phyloP scores from a whole-genome alignment of 768 basidiomycete genomes.

The Lactifluus subvellereus region DNA sequence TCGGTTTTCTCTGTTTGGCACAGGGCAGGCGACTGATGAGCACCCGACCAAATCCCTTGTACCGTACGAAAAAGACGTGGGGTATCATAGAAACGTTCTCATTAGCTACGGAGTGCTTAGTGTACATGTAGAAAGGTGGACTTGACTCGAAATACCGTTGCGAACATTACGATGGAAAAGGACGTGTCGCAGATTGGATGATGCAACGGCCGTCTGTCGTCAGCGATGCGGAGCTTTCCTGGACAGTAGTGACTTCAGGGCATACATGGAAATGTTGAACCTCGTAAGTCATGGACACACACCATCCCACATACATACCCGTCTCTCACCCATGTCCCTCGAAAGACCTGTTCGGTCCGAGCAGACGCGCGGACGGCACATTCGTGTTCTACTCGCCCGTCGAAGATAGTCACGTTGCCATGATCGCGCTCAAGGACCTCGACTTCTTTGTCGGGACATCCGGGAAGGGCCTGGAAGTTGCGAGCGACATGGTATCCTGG shows the following conservation, averaged over 20 bases:
- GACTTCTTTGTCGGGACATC: constrained; percentile 29
- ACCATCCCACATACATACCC: no score
- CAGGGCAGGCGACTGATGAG: no score
- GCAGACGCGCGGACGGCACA: constrained; percentile 28
- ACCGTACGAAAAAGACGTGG: no score
- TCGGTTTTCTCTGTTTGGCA: no score
- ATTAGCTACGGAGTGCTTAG: neutral
- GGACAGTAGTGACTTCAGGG: constrained; percentile 36
- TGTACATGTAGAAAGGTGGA: constrained; percentile 15
- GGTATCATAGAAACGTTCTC: no score
- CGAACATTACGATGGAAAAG: constrained; percentile 39
- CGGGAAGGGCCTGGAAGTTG: constrained; percentile 28
- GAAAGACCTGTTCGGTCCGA: constrained; percentile 25
- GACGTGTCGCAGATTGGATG: constrained; percentile 36
- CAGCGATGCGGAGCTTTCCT: constrained; percentile 31
- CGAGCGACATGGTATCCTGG: constrained; percentile 20
- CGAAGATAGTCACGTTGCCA: constrained; percentile 27
- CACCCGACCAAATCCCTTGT: no score
- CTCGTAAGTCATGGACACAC: constrained; percentile 24
- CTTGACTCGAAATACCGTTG: constrained; percentile 30
- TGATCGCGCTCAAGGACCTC: constrained; percentile 31
- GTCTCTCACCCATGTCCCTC: no score
- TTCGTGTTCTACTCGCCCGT: constrained; percentile 30
- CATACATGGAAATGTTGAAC: constrained; percentile 40
- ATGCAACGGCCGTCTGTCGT: constrained; percentile 31